These are phyloP conservation scores for Corynespora cassiicola DNA, from an alignment of 2,329 filamentous ascomycete species.

Conservation along the genomic window DNA sequence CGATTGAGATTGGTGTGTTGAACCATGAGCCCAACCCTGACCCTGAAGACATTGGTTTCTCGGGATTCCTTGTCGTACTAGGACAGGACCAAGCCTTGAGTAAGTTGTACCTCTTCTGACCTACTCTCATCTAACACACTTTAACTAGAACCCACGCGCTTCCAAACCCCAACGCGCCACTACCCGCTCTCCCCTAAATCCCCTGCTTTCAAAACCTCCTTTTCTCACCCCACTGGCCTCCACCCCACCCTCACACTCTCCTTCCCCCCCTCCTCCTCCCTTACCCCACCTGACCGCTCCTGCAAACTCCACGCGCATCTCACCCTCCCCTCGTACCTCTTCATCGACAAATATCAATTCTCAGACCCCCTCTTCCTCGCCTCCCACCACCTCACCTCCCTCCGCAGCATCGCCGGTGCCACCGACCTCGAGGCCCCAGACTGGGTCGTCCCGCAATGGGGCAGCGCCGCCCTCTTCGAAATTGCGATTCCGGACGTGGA, in stretches of 20 bases:
- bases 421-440: conserved; percentile 91
- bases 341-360: conserved; percentile 88
- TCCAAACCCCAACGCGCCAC: conserved; percentile 87
- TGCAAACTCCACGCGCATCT: conserved; percentile 82
- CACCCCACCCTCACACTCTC: conserved; percentile 83
- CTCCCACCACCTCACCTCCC: conserved; percentile 76
- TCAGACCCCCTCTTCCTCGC: conserved; percentile 76
- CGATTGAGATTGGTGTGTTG: conserved; percentile 83
- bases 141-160: conserved; percentile 71
- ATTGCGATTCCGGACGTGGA: conserved; percentile 62
- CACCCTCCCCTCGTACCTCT: conserved; percentile 80
- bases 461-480: conserved; percentile 77
- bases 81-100: conserved; percentile 74
- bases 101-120: conserved; percentile 37
- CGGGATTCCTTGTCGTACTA: conserved; percentile 79
- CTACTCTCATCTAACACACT: neutral
- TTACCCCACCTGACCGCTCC: conserved; percentile 52
- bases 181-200: conserved; percentile 57
- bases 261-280: conserved; percentile 60
- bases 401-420: conserved; percentile 74
- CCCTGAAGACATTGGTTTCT: conserved; percentile 76
- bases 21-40: conserved; percentile 69
- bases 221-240: conserved; percentile 76
- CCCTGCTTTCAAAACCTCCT: conserved; percentile 70
- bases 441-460: conserved; percentile 80